Evolutionary conservation across 352 stramenopile genomes (phyloP).

Genomic region (Peronospora belbahrii): DNA sequence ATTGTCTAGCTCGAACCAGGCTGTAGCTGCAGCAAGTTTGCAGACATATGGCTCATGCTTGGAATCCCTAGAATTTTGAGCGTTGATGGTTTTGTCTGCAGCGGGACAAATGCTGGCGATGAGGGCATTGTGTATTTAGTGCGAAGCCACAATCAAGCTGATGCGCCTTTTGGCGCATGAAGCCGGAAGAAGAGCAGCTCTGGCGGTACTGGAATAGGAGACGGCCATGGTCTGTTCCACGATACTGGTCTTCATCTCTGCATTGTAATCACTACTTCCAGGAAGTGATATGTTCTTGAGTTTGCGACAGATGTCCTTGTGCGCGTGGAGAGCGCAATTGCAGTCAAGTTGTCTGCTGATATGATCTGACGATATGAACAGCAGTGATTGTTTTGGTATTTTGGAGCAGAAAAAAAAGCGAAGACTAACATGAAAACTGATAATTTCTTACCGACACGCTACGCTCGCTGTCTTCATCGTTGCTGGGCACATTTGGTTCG

Average conservation of each 20-base stretch:
- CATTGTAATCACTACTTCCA: constrained; percentile 8
- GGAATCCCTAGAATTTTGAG: not conserved
- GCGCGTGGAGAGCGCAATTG: constrained; percentile 36
- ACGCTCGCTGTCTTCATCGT: constrained; percentile 20
- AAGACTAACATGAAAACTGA: constrained; percentile 16
- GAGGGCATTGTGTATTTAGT: not conserved
- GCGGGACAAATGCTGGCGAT: constrained; percentile 6
- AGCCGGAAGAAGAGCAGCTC: constrained; percentile 9
- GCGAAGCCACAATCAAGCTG: no score
- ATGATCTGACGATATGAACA: constrained; percentile 1
- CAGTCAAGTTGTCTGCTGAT: constrained; percentile 1
- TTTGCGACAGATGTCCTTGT: constrained; percentile 55
- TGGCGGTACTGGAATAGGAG: not conserved
- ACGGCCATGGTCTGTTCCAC: constrained; percentile 24
- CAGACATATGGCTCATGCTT: not conserved
- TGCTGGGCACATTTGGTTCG: constrained; percentile 19
- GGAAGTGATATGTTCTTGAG: no score
- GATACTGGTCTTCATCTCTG: constrained; percentile 27
- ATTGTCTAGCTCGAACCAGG: not conserved
- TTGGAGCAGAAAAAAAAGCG: constrained; percentile 2
- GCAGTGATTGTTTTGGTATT: not conserved
- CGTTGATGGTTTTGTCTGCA: constrained; percentile 15
- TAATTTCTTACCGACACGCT: constrained; percentile 12
- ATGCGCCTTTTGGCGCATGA: no score
- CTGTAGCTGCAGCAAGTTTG: constrained; percentile 1